Base-by-base conservation (phyloP, 2,329 filamentous ascomycete species). In the Colletotrichum musicola region DNA sequence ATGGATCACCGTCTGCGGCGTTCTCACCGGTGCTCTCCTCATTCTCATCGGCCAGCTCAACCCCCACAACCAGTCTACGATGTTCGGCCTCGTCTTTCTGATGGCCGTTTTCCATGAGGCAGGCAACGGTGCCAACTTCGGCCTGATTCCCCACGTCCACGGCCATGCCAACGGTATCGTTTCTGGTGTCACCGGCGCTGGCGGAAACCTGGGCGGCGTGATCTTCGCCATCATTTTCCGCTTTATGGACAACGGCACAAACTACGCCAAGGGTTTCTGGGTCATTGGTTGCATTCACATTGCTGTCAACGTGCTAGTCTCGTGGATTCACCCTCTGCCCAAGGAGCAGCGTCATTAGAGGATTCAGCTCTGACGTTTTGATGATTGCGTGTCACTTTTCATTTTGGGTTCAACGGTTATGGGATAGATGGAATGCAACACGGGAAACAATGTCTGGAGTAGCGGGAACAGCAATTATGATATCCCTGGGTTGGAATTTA, bases 91-190 rank as follows among this genome's bases (percentile, higher is more conserved):
- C 6, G 82, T 97, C 9, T 90, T 91, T 1, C 86, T 93, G 10
- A 86, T 94, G 81, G 93, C 92, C 1, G 86, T 97, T 77, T 97
- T 97, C 82, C 81, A 94, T 50, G 93, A 97, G 78, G 93, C 92
- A 2, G 90, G 90, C 49, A 97, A 97, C 76, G 95, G 95, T 0
- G 90, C 93, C 47, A 96, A 93, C 81, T 97, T 96, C 79, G 89
- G 93, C 0, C 86, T 97, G 6, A 91, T 97, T 25, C 94, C 94
- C 4, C 95, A 97, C 76, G 91, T 97, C 1, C 92, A 95, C 79
- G 93, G 93, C 1, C 87, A 86, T 69, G 93, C 93, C 69, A 97
- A 97, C 78, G 94, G 93, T 14, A 77, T 87, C 64, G 86, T 97
- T 6, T 93, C 91, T 1, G 94, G 94, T 13, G 83, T 93, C 42